Conservation (phyloP, 169 alveolate species). For the Eimeria falciformis region DNA sequence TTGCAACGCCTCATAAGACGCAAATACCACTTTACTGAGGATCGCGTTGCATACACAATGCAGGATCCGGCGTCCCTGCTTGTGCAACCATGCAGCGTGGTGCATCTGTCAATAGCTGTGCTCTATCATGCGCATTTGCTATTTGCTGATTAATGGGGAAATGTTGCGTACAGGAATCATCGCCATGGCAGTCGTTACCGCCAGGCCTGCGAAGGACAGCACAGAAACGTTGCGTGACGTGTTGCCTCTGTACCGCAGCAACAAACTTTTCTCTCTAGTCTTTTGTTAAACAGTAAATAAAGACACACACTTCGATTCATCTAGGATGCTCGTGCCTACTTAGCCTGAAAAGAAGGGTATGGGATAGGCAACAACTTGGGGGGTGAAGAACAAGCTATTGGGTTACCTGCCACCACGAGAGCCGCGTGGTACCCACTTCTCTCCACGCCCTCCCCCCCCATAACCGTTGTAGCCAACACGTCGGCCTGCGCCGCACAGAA, state of each 20-base stretch:
- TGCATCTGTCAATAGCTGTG: too few species aligned
- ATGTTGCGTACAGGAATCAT: constrained; percentile 24
- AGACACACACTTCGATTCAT: neutral
- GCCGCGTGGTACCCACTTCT: constrained; percentile 37
- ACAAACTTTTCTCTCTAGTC: too few species aligned
- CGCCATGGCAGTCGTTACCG: neutral
- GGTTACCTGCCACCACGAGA: constrained; percentile 29
- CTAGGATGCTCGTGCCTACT: neutral
- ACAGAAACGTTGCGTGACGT: neutral
- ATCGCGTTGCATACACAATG: too few species aligned
- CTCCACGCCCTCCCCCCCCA: constrained; percentile 21
- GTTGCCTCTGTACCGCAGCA: neutral
- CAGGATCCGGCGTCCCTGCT: too few species aligned
- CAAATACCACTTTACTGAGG: neutral
- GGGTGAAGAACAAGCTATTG: neutral
- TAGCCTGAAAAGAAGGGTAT: neutral
- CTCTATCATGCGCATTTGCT: neutral
- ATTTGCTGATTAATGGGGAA: neutral
- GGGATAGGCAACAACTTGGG: neutral
- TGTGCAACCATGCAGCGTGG: too few species aligned
- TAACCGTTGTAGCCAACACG: constrained; percentile 9
- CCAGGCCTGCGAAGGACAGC: constrained; percentile 15
- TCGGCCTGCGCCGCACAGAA: constrained; percentile 24
- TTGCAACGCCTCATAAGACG: neutral
- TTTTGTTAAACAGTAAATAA: neutral